These are phyloP conservation scores for Creolimax fragrantissima DNA, from an alignment of 78 protist genomes.

Conservation along the genomic window DNA sequence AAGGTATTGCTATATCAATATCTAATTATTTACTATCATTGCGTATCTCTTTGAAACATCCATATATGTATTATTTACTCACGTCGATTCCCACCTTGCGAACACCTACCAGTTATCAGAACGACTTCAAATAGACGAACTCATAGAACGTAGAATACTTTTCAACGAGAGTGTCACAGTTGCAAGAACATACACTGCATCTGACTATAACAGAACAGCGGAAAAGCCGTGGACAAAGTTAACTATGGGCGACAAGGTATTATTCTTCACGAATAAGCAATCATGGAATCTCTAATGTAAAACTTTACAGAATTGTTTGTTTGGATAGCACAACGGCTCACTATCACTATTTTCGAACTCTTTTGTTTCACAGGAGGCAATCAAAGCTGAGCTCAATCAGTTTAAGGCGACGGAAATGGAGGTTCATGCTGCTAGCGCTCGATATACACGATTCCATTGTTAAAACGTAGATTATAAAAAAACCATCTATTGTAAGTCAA, in stretches of 20 bases:
- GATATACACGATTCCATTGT: not conserved
- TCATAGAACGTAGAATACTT: not conserved
- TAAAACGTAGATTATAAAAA: not conserved
- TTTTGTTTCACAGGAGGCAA: not conserved
- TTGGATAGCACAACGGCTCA: not conserved
- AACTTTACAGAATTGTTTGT: not conserved
- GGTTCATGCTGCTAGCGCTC: not conserved
- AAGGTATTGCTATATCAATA: not conserved
- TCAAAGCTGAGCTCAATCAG: not conserved
- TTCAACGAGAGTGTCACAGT: constrained; percentile 10
- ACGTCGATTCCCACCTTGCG: not conserved
- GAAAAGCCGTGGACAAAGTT: constrained; percentile 1
- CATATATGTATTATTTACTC: not conserved
- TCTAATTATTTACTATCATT: not conserved
- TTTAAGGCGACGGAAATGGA: constrained; percentile 8
- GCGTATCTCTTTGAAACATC: not conserved
- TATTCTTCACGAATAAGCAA: not conserved
- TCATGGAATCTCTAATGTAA: not conserved
- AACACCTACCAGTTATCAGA: not conserved
- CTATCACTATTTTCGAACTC: too few species aligned
- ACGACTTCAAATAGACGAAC: not conserved
- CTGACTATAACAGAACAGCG: not conserved
- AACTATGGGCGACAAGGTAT: constrained; percentile 1
- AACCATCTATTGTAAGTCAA: not conserved
- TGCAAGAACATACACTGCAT: not conserved